phyloP scores from a whole-genome alignment of 1,284 basidiomycete genomes.

The Tetrapyrgos nigripes region DNA sequence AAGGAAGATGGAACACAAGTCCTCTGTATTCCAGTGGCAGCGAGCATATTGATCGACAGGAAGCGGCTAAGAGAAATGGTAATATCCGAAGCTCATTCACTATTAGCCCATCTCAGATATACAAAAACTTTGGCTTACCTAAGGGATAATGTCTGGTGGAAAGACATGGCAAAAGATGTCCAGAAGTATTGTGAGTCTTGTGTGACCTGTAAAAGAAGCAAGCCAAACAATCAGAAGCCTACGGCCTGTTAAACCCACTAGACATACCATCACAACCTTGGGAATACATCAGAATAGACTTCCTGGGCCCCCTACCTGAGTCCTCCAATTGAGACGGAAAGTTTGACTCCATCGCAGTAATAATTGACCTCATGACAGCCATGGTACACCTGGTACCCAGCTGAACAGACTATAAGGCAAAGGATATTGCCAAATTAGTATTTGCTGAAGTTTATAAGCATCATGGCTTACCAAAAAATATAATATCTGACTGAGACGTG shows the following conservation, averaged over 20 bases:
- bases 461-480: slow-evolving; percentile 31
- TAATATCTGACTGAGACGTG: slow-evolving; percentile 26
- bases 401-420: slow-evolving; percentile 20
- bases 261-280: slow-evolving; percentile 30
- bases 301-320: slow-evolving; percentile 41
- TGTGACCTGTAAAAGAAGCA: slow-evolving; percentile 27
- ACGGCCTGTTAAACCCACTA: slow-evolving; percentile 31
- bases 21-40: slow-evolving; percentile 25
- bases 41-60: slow-evolving; percentile 10
- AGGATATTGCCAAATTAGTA: slow-evolving; percentile 27
- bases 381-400: slow-evolving; percentile 39
- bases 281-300: slow-evolving; percentile 41
- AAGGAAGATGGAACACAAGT: slow-evolving; percentile 7
- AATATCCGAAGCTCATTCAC: slow-evolving; percentile 33
- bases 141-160: slow-evolving; percentile 36
- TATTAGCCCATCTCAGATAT: slow-evolving; percentile 35
- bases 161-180: slow-evolving; percentile 28
- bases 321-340: slow-evolving; percentile 30
- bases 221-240: slow-evolving; percentile 30
- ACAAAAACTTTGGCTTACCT: slow-evolving; percentile 33
- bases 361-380: slow-evolving; percentile 40
- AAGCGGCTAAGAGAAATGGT: slow-evolving; percentile 29
- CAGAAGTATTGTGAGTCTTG: slow-evolving; percentile 31
- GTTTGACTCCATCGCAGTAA: slow-evolving; percentile 33
- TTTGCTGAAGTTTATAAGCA: slow-evolving; percentile 30